Base-by-base conservation (phyloP, 352 stramenopile species). In the Hyphochytrium catenoides region DNA sequence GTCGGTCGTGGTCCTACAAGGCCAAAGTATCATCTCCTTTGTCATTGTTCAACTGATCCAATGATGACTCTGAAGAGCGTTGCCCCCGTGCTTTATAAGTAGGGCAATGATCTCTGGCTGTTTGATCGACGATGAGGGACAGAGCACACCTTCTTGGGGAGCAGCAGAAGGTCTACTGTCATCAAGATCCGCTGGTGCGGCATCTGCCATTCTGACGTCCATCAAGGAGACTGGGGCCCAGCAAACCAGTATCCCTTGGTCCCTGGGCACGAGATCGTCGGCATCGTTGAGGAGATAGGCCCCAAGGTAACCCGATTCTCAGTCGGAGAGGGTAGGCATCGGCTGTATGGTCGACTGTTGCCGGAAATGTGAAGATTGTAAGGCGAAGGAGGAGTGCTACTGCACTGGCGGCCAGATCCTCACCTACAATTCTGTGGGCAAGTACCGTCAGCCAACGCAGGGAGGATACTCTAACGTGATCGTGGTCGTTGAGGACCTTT, bases 271-370 rank as follows among this genome's bases (percentile, higher is more conserved):
- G 60, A 73, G 56, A 58, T 58, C 8, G 59, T 68, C 12, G 60
- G 57, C 39, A 22, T 44, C 2, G 22, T 64, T 29, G 66, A 51
- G 3, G 43, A 48, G 27, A 49, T 39, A 0, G 58, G 58, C 1
- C n/a, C 36, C 2, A 40, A 64, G 1, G 71, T 86, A 1, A 56
- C 44, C 22, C 46, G 57, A 14, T 57, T 81, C 30, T 50, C 58
- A 26, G 61, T 78, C 3, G 73, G 73, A 8, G 64, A 85, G 52
- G 11, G 67, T 76, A 1, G 71, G 72, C 25, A 67, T 87, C 24
- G 72, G 72, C 16, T 69, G 59, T 8, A 59, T 79, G 35, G 64
- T 71, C 16, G 69, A 57, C 41, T 56, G 51, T 4, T 85, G 71
- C 41, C 36, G 54, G 14, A 53, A 64, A 31, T 88, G 73, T 52